Conservation (phyloP, 495 filamentous ascomycete genomes). For the Schizothecium vesticola region DNA sequence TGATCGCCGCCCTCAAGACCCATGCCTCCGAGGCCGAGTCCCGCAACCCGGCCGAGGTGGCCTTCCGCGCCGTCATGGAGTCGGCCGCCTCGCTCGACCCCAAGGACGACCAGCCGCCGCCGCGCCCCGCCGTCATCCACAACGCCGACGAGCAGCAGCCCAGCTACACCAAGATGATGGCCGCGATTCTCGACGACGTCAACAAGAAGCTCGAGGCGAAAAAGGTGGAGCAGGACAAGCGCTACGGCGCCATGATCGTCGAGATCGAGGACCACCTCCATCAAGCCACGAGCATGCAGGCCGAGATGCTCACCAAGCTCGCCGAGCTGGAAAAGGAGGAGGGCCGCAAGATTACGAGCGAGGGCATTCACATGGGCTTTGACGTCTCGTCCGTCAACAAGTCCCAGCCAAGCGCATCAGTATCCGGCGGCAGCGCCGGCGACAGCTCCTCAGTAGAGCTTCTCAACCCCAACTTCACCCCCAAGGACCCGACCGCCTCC, state of each 20-base stretch:
- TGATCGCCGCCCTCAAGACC: conserved; percentile 63
- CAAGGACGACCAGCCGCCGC: conserved; percentile 69
- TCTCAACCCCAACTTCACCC: conserved; percentile 61
- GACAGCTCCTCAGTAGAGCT: conserved; percentile 57
- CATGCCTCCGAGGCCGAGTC: conserved; percentile 62
- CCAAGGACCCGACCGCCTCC: neutral
- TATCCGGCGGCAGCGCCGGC: conserved; percentile 43
- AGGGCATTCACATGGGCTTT: conserved; percentile 87
- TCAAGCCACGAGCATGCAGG: conserved; percentile 74
- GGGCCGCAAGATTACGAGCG: conserved; percentile 85
- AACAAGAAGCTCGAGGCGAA: conserved; percentile 79
- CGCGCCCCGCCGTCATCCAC: conserved; percentile 68
- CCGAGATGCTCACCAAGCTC: conserved; percentile 64
- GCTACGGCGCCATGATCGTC: conserved; percentile 65
- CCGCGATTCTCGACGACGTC: conserved; percentile 82
- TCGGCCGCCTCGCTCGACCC: conserved; percentile 53
- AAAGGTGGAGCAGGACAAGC: conserved; percentile 49
- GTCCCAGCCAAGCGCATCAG: conserved; percentile 28
- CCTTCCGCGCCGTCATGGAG: conserved; percentile 85
- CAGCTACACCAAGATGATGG: conserved; percentile 94
- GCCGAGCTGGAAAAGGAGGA: conserved; percentile 84
- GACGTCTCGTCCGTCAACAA: conserved; percentile 74
- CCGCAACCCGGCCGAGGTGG: conserved; percentile 65
- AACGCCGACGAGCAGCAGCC: conserved; percentile 65
- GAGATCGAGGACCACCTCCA: conserved; percentile 69